phyloP scores from a whole-genome alignment of 495 filamentous ascomycete species.

The Tuber aestivum region DNA sequence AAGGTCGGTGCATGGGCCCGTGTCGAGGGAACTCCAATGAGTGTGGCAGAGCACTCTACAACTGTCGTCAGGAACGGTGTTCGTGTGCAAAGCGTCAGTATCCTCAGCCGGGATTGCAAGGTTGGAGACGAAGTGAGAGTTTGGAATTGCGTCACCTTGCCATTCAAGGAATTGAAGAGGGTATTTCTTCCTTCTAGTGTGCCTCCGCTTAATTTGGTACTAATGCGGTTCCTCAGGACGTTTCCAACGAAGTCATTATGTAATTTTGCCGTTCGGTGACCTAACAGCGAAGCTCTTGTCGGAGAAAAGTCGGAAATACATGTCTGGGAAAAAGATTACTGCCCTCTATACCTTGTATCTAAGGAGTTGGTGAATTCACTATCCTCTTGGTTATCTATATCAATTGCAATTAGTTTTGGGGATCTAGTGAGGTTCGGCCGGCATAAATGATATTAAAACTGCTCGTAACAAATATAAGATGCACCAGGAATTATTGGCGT shows the following conservation, averaged over 20 bases:
- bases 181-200: slow-evolving; percentile 52
- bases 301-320: not conserved
- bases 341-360: not conserved
- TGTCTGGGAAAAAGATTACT: not conserved
- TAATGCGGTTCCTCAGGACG: slow-evolving; percentile 55
- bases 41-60: slow-evolving; percentile 81
- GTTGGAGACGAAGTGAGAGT: slow-evolving; percentile 94
- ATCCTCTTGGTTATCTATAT: not conserved
- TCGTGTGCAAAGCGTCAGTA: slow-evolving; percentile 98
- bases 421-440: not conserved
- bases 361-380: not conserved
- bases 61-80: slow-evolving; percentile 94
- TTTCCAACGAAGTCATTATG: slow-evolving; percentile 96
- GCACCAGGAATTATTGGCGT: not conserved
- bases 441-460: not conserved
- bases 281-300: not conserved
- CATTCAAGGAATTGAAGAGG: slow-evolving; percentile 97
- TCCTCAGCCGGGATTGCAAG: slow-evolving; percentile 91
- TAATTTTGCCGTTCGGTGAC: slow-evolving; percentile 43
- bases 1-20: slow-evolving; percentile 94
- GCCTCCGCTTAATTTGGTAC: slow-evolving; percentile 3
- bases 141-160: slow-evolving; percentile 97
- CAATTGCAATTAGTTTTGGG: not conserved
- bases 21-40: slow-evolving; percentile 92
- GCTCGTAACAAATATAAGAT: not conserved